Base-by-base conservation (phyloP, 306 rosid species). In the Malus sieversii region DNA sequence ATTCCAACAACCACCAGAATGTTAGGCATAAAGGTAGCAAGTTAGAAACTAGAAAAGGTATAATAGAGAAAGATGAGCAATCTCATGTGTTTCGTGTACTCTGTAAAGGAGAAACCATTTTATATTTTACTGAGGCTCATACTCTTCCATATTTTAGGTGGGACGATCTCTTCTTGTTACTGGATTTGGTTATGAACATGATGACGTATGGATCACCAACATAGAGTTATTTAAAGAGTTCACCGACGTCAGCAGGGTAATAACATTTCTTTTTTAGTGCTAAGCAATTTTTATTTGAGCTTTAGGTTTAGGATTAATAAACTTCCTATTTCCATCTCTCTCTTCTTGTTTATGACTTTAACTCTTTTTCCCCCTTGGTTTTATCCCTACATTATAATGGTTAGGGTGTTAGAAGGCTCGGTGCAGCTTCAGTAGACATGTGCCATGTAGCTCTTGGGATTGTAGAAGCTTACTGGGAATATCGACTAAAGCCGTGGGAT, bases 401-500 rank as follows among this genome's bases (percentile, higher is more conserved):
- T 60, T 52, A 94, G 98, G 98, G 98, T 81, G 98, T 95, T 69
- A 95, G 98, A 81, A 84, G 98, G 82, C 98, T 95, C 8, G 98
- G 98, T 71, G 98, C 98, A 0, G 98, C 98, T 70, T 93, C 98
- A 12, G 97, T 95, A 69, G 98, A 95, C 84, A 95, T 92, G 98
- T 90, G 97, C 78, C 98, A 92, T 79, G 98, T 95, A 71, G 95
- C 98, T 74, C 78, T 95, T 65, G 98, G 98, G 82, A 87, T 95
- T 61, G 98, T 87, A 25, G 98, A 95, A 87, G 96, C 96, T 1
- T 92, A 95, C 75, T 95, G 98, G 98, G 98, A 95, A 83, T 95
- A 95, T 86, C 97, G 97, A 69, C 88, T 92, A 78, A 95, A 95
- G 90, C 98, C 97, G 32, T 95, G 98, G 97, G 98, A 95, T 84